These are phyloP conservation scores for Polyporus tsugae DNA, from an alignment of 1,284 basidiomycete genomes.

Conservation along the genomic window DNA sequence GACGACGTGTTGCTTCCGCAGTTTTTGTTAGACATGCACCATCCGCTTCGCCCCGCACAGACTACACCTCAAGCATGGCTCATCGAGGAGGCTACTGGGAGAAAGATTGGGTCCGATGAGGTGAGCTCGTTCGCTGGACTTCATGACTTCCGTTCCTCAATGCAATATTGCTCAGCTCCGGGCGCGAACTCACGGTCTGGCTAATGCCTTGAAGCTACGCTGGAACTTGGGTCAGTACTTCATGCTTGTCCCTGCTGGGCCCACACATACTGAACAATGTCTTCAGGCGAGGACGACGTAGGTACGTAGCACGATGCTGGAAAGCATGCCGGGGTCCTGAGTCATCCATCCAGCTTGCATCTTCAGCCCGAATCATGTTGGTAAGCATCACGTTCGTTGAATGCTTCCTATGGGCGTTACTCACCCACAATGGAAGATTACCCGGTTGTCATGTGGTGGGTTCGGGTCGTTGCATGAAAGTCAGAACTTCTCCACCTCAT, in stretches of 20 bases:
- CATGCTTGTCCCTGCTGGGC: not conserved
- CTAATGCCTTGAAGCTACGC: conserved; percentile 24
- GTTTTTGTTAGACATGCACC: conserved; percentile 66
- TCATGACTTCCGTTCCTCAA: not conserved
- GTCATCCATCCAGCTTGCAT: conserved; percentile 38
- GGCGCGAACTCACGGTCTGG: conserved; percentile 23
- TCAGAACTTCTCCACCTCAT: not conserved
- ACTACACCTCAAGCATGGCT: conserved; percentile 50
- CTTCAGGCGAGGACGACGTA: conserved; percentile 26
- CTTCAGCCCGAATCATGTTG: conserved; percentile 45
- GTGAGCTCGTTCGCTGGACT: conserved; percentile 40
- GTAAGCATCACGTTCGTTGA: conserved; percentile 14
- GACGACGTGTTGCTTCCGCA: conserved; percentile 76
- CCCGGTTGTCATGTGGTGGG: conserved; percentile 63
- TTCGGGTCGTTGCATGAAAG: not conserved
- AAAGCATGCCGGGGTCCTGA: conserved; percentile 28
- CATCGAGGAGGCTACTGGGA: conserved; percentile 67
- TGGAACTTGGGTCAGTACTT: conserved; percentile 29
- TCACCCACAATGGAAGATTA: conserved; percentile 58
- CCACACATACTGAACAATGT: not conserved
- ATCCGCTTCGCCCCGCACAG: conserved; percentile 53
- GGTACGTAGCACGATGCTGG: conserved; percentile 19
- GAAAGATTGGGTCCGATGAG: conserved; percentile 56
- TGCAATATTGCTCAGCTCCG: conserved; percentile 19
- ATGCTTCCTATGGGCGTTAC: not conserved